Evolutionary conservation across 2,329 filamentous ascomycete genomes (phyloP).

Genomic region (Fusarium compactum): DNA sequence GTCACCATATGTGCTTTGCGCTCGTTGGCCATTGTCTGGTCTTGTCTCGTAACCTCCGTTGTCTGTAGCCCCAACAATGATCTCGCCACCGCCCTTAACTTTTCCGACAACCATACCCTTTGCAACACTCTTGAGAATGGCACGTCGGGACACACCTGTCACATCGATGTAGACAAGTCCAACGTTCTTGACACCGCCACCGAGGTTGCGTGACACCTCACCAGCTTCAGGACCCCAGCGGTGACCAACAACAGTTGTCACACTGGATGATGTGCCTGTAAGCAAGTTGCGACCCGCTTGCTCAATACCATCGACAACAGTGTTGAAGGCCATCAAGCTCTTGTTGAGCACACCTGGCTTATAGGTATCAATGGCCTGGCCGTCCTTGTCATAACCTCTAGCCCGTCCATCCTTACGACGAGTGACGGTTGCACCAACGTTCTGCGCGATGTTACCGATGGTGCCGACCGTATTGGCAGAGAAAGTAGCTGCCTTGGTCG

Average conservation of each 20-base stretch:
- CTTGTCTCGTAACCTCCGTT: conserved; percentile 40
- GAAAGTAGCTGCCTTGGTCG: conserved; percentile 79
- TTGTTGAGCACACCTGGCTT: conserved; percentile 96
- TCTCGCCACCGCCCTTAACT: conserved; percentile 78
- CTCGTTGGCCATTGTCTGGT: conserved; percentile 41
- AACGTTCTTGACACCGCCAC: conserved; percentile 93
- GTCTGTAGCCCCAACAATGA: conserved; percentile 77
- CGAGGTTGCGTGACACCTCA: conserved; percentile 78
- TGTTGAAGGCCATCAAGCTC: conserved; percentile 95
- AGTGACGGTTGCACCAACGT: conserved; percentile 80
- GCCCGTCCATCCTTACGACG: conserved; percentile 64
- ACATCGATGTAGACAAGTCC: conserved; percentile 98
- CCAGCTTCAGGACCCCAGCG: conserved; percentile 90
- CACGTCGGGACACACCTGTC: conserved; percentile 87
- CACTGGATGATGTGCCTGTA: conserved; percentile 78
- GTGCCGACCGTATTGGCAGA: conserved; percentile 89
- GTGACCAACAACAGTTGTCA: conserved; percentile 88
- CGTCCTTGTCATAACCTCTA: conserved; percentile 77
- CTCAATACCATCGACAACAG: conserved; percentile 92
- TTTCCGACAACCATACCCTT: conserved; percentile 95
- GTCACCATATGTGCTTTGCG: conserved; percentile 47
- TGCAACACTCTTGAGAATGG: conserved; percentile 92
- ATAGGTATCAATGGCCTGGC: conserved; percentile 73
- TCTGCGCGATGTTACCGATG: conserved; percentile 87
- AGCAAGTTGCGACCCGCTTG: conserved; percentile 85